Evolutionary conservation across 2,329 filamentous ascomycete species (phyloP).

Genomic region (Alternaria gaisen): DNA sequence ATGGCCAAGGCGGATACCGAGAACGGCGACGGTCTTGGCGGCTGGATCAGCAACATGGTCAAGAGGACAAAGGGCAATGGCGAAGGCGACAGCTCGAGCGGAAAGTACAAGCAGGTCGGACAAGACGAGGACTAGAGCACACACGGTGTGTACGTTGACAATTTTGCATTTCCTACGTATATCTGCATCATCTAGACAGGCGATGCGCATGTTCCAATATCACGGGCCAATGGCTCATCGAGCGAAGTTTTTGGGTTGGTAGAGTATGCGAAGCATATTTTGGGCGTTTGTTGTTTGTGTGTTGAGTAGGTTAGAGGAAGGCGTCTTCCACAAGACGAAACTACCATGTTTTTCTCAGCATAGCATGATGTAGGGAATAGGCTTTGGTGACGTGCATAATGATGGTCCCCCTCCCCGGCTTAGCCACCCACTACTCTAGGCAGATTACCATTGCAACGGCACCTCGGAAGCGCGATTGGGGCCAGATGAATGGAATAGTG

Average conservation of each 20-base stretch:
- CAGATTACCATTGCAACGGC: background rate
- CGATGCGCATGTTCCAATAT: conserved; percentile 38
- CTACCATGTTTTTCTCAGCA: background rate
- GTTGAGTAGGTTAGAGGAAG: conserved; percentile 11
- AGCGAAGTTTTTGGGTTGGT: conserved; percentile 32
- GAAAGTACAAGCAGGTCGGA: conserved; percentile 57
- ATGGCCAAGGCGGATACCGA: conserved; percentile 37
- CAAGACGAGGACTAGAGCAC: conserved; percentile 49
- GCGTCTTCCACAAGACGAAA: conserved; percentile 10
- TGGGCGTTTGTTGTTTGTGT: conserved; percentile 17
- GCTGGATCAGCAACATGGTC: conserved; percentile 75
- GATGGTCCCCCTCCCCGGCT: background rate
- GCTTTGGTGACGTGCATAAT: conserved; percentile 6
- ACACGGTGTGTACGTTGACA: conserved; percentile 16
- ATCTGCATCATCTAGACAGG: conserved; percentile 27
- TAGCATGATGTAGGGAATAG: background rate
- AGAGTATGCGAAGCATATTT: conserved; percentile 40
- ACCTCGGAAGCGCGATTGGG: background rate
- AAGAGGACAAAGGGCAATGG: conserved; percentile 60
- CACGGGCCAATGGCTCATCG: conserved; percentile 27
- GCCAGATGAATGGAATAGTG: conserved; percentile 10
- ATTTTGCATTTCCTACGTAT: conserved; percentile 30
- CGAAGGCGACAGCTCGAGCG: conserved; percentile 54
- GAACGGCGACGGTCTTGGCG: conserved; percentile 66
- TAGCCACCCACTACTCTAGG: background rate